phyloP scores from a whole-genome alignment of 139 green algal species.

The Tetradesmus lagerheimii region DNA sequence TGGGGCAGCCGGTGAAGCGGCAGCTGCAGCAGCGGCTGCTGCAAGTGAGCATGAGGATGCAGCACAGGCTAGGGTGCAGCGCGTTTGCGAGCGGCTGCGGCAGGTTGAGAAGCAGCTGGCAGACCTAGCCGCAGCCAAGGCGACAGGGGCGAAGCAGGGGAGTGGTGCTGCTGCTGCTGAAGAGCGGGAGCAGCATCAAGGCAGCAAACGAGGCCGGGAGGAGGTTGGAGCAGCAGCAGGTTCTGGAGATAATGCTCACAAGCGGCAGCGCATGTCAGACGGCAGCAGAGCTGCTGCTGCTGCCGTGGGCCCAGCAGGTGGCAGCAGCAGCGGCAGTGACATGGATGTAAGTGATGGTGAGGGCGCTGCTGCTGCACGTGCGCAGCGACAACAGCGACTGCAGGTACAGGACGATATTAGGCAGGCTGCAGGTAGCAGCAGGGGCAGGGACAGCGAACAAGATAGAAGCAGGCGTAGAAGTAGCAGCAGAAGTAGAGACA shows the following conservation, averaged over 20 bases:
- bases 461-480: not conserved
- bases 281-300: not conserved
- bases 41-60: constrained; percentile 14
- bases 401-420: not conserved
- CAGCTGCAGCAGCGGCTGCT: constrained; percentile 35
- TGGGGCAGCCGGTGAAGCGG: not conserved
- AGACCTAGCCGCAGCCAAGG: not conserved
- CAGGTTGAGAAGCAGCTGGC: constrained; percentile 27
- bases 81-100: constrained; percentile 28
- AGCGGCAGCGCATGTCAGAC: not conserved
- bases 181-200: not conserved
- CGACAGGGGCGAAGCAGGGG: not conserved
- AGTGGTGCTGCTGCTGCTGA: not conserved
- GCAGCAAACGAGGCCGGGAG: not conserved
- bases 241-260: not conserved
- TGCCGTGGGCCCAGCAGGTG: not conserved
- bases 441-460: not conserved
- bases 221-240: not conserved
- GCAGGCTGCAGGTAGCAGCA: not conserved
- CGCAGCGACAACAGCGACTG: not conserved
- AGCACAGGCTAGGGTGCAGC: not conserved
- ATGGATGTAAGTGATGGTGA: constrained; percentile 38
- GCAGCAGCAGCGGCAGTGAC: constrained; percentile 20
- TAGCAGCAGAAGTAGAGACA: constrained; percentile 16
- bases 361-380: not conserved